Conservation (phyloP, 2,329 filamentous ascomycete genomes). For the Chrysoporthe cubensis region DNA sequence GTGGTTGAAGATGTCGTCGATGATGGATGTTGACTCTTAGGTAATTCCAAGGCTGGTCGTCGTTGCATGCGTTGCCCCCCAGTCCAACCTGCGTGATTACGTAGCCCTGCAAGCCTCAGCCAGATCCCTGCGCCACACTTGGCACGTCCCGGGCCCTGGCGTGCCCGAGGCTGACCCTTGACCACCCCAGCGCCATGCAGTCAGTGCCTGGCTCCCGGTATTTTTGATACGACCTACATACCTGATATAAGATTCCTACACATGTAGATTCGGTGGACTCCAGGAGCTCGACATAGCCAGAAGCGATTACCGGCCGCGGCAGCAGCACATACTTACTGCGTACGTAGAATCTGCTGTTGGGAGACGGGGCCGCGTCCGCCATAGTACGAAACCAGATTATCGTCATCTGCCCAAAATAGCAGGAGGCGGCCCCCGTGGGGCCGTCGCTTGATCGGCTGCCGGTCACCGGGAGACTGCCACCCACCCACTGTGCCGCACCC, state of each 20-base stretch:
- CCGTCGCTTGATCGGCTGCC: neutral
- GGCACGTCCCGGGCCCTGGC: neutral
- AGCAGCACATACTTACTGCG: no score
- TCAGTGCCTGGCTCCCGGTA: neutral
- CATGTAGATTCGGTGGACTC: neutral
- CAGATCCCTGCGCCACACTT: neutral
- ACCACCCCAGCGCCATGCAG: neutral
- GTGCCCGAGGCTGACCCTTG: neutral
- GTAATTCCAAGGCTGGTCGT: constrained; percentile 9
- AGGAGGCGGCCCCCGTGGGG: neutral
- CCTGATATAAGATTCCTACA: no score
- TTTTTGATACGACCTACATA: neutral
- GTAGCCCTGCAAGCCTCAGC: neutral
- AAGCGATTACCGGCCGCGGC: no score
- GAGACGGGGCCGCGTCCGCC: no score
- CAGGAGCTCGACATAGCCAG: no score
- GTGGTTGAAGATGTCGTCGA: constrained; percentile 6
- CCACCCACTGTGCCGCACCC: neutral
- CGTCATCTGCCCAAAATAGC: constrained; percentile 24
- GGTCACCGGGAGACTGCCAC: constrained; percentile 3
- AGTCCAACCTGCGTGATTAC: neutral
- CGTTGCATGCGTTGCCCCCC: neutral
- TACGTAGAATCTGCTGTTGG: no score
- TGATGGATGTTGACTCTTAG: constrained; percentile 10
- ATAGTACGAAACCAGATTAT: constrained; percentile 18